Conservation (phyloP, 495 filamentous ascomycete genomes). For the Darksidea phi region DNA sequence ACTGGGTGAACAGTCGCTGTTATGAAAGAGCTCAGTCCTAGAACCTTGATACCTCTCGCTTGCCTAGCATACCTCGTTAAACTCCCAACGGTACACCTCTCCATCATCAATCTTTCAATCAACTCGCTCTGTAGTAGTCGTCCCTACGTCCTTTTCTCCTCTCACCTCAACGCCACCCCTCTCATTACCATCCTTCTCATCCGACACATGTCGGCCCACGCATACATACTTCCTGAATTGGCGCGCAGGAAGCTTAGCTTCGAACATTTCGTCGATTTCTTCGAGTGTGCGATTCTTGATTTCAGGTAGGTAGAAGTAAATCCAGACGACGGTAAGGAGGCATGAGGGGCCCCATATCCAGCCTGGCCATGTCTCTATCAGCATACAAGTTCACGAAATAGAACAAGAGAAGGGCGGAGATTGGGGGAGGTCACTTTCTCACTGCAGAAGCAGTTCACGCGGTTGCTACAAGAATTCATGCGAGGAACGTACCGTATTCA, state of each 20-base stretch:
- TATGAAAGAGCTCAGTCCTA: no score
- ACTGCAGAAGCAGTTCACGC: no score
- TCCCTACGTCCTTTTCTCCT: conserved; percentile 23
- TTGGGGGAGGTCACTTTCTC: no score
- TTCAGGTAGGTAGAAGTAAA: conserved; percentile 56
- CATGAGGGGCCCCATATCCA: conserved; percentile 54
- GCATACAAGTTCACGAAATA: conserved; percentile 45
- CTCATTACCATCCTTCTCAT: conserved; percentile 21
- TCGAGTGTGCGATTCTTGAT: conserved; percentile 55
- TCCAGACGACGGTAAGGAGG: conserved; percentile 47
- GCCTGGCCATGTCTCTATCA: conserved; percentile 18
- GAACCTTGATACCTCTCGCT: no score
- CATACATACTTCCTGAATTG: conserved; percentile 53
- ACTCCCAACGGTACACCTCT: no score
- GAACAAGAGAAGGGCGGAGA: background rate
- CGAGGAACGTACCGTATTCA: conserved; percentile 45
- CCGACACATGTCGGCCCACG: conserved; percentile 19
- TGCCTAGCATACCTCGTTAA: no score
- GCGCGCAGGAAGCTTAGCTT: conserved; percentile 48
- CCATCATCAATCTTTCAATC: no score
- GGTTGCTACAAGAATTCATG: no score
- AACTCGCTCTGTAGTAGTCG: conserved; percentile 1
- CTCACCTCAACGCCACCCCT: conserved; percentile 22
- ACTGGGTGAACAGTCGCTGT: no score
- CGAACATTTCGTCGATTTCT: conserved; percentile 59